Base-by-base conservation (phyloP, 176 grass and related monocot genomes). In the Oryza punctata region DNA sequence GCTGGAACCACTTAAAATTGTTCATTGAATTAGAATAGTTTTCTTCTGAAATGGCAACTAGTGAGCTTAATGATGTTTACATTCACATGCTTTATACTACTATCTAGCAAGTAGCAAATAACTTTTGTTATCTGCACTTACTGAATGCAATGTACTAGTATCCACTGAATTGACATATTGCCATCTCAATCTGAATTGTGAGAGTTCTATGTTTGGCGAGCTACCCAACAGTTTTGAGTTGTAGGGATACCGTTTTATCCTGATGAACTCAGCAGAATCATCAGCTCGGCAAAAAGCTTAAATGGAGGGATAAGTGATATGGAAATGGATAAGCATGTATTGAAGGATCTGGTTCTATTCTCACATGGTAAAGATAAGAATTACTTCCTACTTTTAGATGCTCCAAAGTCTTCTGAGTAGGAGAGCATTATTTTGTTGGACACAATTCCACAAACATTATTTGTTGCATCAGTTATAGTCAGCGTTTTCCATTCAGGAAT, bases 311-410 rank as follows among this genome's bases (percentile, higher is more conserved):
- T 23, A 50, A 65, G 15, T 67, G 72, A 85, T 24, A 71, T 72
- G 2, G 52, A 78, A 47, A 35, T 65, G 74, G 71, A 78, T 54
- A 86, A 79, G 13, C 67, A 52, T 18, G 27, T 29, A 15, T 3
- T 59, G 44, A 57, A 40, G 76, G 77, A 86, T 86, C 30, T 74
- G n/a, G 29, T 80, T 80, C 84, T 24, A 21, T 74, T 74, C 41
- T 19, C 59, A 12, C 19, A 28, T 54, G 59, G 77, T 13, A 66
- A 86, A 80, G 69, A 69, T 52, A 76, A 0, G 43, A 74, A 41
- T 10, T 41, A 41, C 0, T 0, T 41, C 40, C 32, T 37, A 16
- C 3, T 18, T 32, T 16, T 79, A 40, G 44, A 86, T 78, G 57
- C 43, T 79, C 13, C 45, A 38, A 44, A 45, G 26, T n/a, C 60